phyloP scores from a whole-genome alignment of 2,329 filamentous ascomycete species.

The Pyricularia pennisetigena region DNA sequence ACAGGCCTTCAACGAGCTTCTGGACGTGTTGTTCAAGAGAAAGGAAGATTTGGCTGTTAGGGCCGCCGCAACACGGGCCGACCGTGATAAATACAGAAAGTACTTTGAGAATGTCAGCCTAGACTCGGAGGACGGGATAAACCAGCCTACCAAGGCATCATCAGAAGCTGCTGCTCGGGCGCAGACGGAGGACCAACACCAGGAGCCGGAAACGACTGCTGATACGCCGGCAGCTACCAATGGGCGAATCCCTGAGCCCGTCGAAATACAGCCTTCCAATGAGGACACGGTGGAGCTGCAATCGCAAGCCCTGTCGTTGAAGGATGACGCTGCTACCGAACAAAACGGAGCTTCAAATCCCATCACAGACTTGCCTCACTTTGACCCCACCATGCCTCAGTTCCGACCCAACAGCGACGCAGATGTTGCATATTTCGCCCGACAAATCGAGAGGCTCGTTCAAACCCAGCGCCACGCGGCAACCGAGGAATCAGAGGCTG shows the following conservation, averaged over 20 bases:
- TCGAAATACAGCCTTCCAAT: neutral
- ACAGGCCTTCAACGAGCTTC: constrained; percentile 84
- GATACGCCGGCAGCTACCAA: neutral
- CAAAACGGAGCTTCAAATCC: neutral
- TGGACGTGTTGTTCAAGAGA: constrained; percentile 75
- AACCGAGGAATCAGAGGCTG: neutral
- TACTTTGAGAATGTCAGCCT: constrained; percentile 34
- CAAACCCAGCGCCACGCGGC: neutral
- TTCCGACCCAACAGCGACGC: constrained; percentile 48
- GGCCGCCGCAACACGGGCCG: constrained; percentile 50
- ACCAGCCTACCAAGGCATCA: neutral
- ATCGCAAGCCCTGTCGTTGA: neutral
- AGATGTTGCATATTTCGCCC: neutral
- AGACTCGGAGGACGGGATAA: constrained; percentile 9
- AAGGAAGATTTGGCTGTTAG: constrained; percentile 69
- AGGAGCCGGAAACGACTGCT: neutral
- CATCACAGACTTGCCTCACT: neutral
- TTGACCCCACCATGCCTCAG: constrained; percentile 60
- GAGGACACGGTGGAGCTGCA: neutral
- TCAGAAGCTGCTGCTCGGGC: neutral
- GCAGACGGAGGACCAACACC: neutral
- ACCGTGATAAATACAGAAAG: constrained; percentile 46
- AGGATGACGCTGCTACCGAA: neutral
- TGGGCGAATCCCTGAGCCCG: neutral
- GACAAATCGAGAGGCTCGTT: neutral